Base-by-base conservation (phyloP, 805 yeast genomes). In the Ogataea siamensis region DNA sequence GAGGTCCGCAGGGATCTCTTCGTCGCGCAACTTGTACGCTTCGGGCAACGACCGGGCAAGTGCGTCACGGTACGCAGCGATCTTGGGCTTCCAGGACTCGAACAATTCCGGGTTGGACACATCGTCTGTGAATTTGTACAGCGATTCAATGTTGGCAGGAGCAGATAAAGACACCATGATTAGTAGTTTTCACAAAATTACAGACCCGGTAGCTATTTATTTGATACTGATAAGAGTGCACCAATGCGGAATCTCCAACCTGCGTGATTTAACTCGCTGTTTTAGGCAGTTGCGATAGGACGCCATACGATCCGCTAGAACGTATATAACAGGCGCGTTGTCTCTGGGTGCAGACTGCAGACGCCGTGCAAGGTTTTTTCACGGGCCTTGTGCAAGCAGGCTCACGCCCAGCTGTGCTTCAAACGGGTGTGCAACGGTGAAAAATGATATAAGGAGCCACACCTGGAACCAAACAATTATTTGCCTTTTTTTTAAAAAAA, bases 31-130 rank as follows among this genome's bases (percentile, higher is more conserved):
- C 18, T 53, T 47, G 29, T 54, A 53, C 47, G 60, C 67, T 2
- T 34, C 32, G 4, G 54, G 50, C 4, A 56, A 48, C 8, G 47
- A 39, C 18, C 44, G 45, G 7, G 47, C 57, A 17, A 62, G 43
- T 2, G 43, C 66, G 16, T 58, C 60, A 27, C 56, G 51, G 50
- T 71, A 71, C 29, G 64, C 58, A 41, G 67, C 64, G 38, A 76
- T 62, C 47, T 69, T 71, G 8, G 80, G 80, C 32, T 63, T 46
- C 68, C 68, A 76, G 19, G 62, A 48, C 31, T 59, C 63, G 50
- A 59, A 76, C 33, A 66, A 64, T 43, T 61, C 70, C 1, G 66
- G 54, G 49, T 74, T 46, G 11, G 57, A 50, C 17, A 47, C 55
- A 34, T 61, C 65, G 43, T 62, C 58, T 2, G 52, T 50, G 49